Evolutionary conservation across 345 rosid genomes (phyloP).

Genomic region (Eucalyptus sp.): DNA sequence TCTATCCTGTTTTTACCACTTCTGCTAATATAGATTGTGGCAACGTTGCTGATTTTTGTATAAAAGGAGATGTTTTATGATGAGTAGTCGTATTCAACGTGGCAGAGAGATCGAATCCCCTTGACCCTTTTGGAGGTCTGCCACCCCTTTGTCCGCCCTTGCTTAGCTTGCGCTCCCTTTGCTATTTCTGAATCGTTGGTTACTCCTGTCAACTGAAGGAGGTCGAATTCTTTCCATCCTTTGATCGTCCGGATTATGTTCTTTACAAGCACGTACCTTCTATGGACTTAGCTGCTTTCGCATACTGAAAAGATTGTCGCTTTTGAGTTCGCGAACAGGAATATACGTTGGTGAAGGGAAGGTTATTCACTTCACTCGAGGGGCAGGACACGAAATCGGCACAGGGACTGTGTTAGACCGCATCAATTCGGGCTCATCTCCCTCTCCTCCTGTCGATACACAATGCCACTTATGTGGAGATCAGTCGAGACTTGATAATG

Average conservation of each 20-base stretch:
- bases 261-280: neutral
- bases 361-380: constrained; percentile 73
- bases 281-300: neutral
- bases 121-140: neutral
- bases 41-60: neutral
- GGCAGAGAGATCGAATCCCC: neutral
- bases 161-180: neutral
- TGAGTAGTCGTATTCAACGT: neutral
- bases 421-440: neutral
- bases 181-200: neutral
- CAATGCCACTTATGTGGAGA: constrained; percentile 40
- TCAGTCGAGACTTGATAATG: constrained; percentile 24
- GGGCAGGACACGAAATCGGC: constrained; percentile 46
- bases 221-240: neutral
- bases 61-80: neutral
- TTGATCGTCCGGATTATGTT: neutral
- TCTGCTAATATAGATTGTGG: neutral
- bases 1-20: neutral
- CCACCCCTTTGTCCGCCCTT: neutral
- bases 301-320: neutral
- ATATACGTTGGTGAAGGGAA: constrained; percentile 51
- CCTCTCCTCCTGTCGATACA: rapidly evolving
- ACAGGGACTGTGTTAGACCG: constrained; percentile 50
- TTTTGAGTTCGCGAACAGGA: constrained; percentile 14
- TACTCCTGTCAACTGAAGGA: neutral